Evolutionary conservation across 352 stramenopile species (phyloP), one percentile per base, ranked within the genome.

Genomic region (Phytophthora megakarya): DNA sequence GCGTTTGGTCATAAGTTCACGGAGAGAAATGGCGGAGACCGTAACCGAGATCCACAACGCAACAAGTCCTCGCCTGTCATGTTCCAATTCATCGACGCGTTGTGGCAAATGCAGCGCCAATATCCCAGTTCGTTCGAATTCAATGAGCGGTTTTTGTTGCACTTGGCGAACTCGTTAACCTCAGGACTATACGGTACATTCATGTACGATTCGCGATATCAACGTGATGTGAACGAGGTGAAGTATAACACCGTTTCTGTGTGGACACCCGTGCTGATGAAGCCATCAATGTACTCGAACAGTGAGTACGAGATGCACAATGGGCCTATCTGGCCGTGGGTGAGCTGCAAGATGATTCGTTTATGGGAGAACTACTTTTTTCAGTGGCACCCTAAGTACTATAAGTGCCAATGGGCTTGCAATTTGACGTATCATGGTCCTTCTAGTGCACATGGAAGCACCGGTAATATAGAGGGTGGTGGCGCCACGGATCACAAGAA

Each of bases 311-410:
- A 73, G 18, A 58, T 65, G 35, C 54, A 73, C 16, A 59, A 86
- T 7, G 68, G 75, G 6, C 83, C 87, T 4, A 84, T 93, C 48
- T 95, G 87, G 87, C 83, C 86, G 1, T 95, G 87, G 87, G 83
- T 81, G 2, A 87, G 81, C 26, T 77, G 73, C 44, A 86, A 93
- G 52, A 92, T 91, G 81, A 77, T 95, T 57, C 75, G 72, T 33
- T 43, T 95, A 8, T 95, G 87, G 87, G 84, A 92, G 7, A 72
- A 76, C 32, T 95, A 93, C 48, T 95, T 93, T 48, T 89, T 95
- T 53, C 87, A 95, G 54, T 92, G 82, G 81, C 85, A 94, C 50
- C 83, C 85, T 8, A 91, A 92, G 67, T 94, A 85, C 65, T 79
- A 87, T 64, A 88, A 89, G 30, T 91, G 82, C 51, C 77, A 84